Percentiles rank a stretch among this genome's conserved stretches.
phyloP scores from a whole-genome alignment of 2,329 filamentous ascomycete genomes.

The Ophiocordyceps camponoti-leonardi region DNA sequence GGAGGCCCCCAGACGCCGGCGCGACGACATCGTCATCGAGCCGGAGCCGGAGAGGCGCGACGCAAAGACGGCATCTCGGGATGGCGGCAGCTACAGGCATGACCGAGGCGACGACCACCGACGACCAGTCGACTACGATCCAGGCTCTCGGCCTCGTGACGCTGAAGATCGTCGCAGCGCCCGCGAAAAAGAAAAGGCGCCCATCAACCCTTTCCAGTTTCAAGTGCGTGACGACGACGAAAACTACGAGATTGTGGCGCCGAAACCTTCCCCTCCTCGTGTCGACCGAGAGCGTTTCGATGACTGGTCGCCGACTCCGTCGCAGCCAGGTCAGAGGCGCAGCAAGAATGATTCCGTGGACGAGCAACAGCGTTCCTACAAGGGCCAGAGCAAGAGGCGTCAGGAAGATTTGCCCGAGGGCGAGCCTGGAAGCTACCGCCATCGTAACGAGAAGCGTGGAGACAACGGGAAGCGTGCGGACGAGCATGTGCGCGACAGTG shows the following conservation, averaged over 20 bases:
- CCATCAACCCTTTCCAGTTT: slow-evolving; percentile 40
- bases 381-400: slow-evolving; percentile 11
- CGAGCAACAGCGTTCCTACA: slow-evolving; percentile 17
- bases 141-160: slow-evolving; percentile 9
- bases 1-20: slow-evolving; percentile 5
- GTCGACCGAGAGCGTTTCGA: slow-evolving; percentile 37
- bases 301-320: slow-evolving; percentile 12
- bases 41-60: slow-evolving; percentile 12
- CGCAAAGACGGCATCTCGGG: slow-evolving; percentile 8
- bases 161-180: slow-evolving; percentile 9
- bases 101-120: slow-evolving; percentile 11
- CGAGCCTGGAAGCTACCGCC: slow-evolving; percentile 6
- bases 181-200: slow-evolving; percentile 10
- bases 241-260: slow-evolving; percentile 15
- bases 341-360: slow-evolving; percentile 35
- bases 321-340: slow-evolving; percentile 17
- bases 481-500: slow-evolving; percentile 24
- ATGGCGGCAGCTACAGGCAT: slow-evolving; percentile 8
- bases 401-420: slow-evolving; percentile 4
- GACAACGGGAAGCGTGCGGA: slow-evolving; percentile 26
- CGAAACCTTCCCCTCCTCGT: slow-evolving; percentile 8
- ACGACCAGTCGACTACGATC: slow-evolving; percentile 11
- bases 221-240: slow-evolving; percentile 35
- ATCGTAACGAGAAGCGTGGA: slow-evolving; percentile 21
- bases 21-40: slow-evolving; percentile 11